phyloP scores from a whole-genome alignment of 306 rosid species.

The Citrullus mucosospermus region DNA sequence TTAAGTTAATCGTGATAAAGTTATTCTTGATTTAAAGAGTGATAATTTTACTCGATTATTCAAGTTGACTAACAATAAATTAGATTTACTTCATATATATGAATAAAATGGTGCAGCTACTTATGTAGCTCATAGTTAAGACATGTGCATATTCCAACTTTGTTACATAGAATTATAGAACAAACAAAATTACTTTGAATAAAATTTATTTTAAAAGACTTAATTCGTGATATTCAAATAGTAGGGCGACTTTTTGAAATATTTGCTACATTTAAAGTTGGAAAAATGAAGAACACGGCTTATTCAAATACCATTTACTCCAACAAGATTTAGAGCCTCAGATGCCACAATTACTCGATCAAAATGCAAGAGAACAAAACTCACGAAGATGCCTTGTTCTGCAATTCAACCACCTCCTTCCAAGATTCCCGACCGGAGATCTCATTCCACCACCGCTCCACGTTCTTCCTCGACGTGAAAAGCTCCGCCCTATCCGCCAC shows the following conservation, averaged over 20 bases:
- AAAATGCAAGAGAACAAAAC: not conserved
- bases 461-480: constrained; percentile 36
- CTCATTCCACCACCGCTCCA: constrained; percentile 76
- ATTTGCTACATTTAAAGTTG: not conserved
- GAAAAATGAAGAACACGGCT: not conserved
- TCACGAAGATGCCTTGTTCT: constrained; percentile 5
- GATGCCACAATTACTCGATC: no score
- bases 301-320: not conserved
- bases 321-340: not conserved
- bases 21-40: no score
- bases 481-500: constrained; percentile 24
- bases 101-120: no score
- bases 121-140: no score
- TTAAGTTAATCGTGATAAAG: no score
- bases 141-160: no score
- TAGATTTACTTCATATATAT: no score
- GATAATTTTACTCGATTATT: no score
- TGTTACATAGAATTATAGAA: no score
- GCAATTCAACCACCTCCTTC: constrained; percentile 48
- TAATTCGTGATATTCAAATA: not conserved
- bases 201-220: not conserved
- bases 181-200: no score
- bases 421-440: constrained; percentile 59
- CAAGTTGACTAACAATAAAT: no score
- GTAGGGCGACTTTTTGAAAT: not conserved